Percentiles rank a stretch among this genome's conserved stretches.
phyloP scores from a whole-genome alignment of 2,329 filamentous ascomycete genomes.

The Ophiostoma pallidulum region DNA sequence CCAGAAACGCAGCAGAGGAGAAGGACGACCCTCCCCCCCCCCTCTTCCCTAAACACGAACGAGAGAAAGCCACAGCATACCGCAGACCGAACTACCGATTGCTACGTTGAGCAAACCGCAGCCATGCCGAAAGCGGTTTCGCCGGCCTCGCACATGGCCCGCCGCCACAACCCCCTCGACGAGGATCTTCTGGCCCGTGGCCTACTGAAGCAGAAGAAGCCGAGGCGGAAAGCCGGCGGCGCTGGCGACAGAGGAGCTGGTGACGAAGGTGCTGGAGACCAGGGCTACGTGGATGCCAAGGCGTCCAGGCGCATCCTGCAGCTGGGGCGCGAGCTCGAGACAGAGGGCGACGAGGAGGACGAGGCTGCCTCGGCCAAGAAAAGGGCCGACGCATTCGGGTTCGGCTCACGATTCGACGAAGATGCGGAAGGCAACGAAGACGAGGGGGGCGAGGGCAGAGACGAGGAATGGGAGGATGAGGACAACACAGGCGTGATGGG shows the following conservation, averaged over 20 bases:
- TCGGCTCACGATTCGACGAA: slow-evolving; percentile 64
- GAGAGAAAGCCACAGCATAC: not conserved
- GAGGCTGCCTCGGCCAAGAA: slow-evolving; percentile 28
- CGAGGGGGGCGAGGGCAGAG: slow-evolving; percentile 47
- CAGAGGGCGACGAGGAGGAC: slow-evolving; percentile 51
- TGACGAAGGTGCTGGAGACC: slow-evolving; percentile 50
- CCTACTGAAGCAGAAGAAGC: slow-evolving; percentile 62
- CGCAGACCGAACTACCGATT: not conserved
- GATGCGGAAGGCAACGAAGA: slow-evolving; percentile 40
- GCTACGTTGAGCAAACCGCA: not conserved
- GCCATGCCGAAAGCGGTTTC: slow-evolving; percentile 73
- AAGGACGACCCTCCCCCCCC: too few relatives aligned
- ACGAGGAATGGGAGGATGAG: slow-evolving; percentile 68
- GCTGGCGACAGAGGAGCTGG: too few relatives aligned
- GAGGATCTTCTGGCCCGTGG: slow-evolving; percentile 71
- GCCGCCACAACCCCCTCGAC: slow-evolving; percentile 82
- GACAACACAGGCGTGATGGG: slow-evolving; percentile 62
- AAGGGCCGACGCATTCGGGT: slow-evolving; percentile 61
- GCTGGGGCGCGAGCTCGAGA: slow-evolving; percentile 78
- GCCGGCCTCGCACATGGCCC: slow-evolving; percentile 46
- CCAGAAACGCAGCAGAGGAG: too few relatives aligned
- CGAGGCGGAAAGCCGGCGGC: slow-evolving; percentile 56
- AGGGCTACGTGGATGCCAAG: slow-evolving; percentile 77
- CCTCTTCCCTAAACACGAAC: too few relatives aligned
- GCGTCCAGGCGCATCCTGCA: slow-evolving; percentile 81